These are phyloP conservation scores for Mallotus repandus DNA, from an alignment of 441 rosid species.

Conservation along the genomic window DNA sequence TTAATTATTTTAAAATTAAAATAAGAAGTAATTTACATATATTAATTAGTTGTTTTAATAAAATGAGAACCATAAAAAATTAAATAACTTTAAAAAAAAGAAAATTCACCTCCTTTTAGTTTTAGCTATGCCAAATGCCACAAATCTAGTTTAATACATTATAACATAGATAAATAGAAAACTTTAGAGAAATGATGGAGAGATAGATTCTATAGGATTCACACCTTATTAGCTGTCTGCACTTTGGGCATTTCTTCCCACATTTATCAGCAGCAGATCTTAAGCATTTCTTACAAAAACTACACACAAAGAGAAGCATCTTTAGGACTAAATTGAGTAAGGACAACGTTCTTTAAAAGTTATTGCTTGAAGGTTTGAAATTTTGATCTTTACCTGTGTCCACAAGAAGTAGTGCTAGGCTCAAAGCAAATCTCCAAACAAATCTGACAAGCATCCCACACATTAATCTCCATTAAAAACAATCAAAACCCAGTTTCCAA, in stretches of 20 bases:
- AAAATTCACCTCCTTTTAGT: too few relatives aligned
- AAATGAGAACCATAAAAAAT: too few relatives aligned
- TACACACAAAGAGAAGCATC: slow-evolving; percentile 28
- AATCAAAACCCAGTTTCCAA: slow-evolving; percentile 5
- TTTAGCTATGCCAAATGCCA: too few relatives aligned
- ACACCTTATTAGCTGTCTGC: slow-evolving; percentile 93
- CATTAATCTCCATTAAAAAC: slow-evolving; percentile 9
- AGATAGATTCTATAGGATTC: neutral
- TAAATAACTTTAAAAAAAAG: too few relatives aligned
- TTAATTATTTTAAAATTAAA: too few relatives aligned
- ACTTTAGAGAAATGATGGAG: too few relatives aligned
- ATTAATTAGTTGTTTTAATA: too few relatives aligned
- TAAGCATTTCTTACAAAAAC: slow-evolving; percentile 91
- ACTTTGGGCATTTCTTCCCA: slow-evolving; percentile 91
- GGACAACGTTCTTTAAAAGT: neutral
- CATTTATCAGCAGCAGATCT: slow-evolving; percentile 84
- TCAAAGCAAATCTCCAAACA: slow-evolving; percentile 95
- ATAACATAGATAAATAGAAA: too few relatives aligned
- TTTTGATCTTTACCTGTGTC: slow-evolving; percentile 64
- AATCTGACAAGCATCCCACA: slow-evolving; percentile 47
- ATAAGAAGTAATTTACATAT: too few relatives aligned
- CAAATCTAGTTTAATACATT: too few relatives aligned
- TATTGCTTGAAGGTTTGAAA: neutral
- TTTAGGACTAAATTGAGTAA: neutral
- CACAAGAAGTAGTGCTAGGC: slow-evolving; percentile 94